Percentiles rank a stretch among this genome's conserved stretches.
These are phyloP conservation scores for Penicillium paradoxum DNA, from an alignment of 495 filamentous ascomycete species.

Conservation along the genomic window DNA sequence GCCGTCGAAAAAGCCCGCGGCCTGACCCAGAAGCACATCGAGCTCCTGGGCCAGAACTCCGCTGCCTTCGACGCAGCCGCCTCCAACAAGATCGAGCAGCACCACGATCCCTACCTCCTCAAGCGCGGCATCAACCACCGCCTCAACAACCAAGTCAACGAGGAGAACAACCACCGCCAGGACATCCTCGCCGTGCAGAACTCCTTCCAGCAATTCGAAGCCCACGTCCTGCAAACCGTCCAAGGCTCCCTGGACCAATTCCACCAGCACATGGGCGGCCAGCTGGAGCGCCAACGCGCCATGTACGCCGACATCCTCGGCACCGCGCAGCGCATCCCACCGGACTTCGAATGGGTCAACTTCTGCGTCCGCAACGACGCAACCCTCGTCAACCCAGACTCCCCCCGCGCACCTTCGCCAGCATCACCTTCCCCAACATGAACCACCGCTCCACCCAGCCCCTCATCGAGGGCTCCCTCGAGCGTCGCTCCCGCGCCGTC, in stretches of 20 bases:
- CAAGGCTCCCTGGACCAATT: constrained; percentile 79
- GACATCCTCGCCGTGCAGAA: constrained; percentile 86
- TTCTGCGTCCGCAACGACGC: constrained; percentile 66
- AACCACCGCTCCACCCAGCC: constrained; percentile 73
- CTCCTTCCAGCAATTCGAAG: constrained; percentile 83
- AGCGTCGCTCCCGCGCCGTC: constrained; percentile 78
- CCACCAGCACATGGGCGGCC: constrained; percentile 66
- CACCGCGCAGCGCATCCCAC: constrained; percentile 70
- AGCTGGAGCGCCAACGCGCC: constrained; percentile 71
- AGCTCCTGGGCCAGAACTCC: constrained; percentile 80
- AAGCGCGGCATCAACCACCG: constrained; percentile 76
- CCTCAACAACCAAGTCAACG: constrained; percentile 82
- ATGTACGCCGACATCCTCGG: constrained; percentile 81
- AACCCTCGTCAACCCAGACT: constrained; percentile 73
- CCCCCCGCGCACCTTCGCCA: constrained; percentile 65
- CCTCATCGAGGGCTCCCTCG: constrained; percentile 78
- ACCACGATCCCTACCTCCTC: constrained; percentile 84
- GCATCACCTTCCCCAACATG: constrained; percentile 82
- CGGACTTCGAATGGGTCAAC: constrained; percentile 88
- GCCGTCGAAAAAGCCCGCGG: constrained; percentile 84
- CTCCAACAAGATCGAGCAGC: constrained; percentile 55
- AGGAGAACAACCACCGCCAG: constrained; percentile 91
- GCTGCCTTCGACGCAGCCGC: constrained; percentile 68
- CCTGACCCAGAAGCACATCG: constrained; percentile 89
- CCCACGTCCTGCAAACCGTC: constrained; percentile 75